These are phyloP conservation scores for Russula earlei DNA, from an alignment of 768 basidiomycete genomes.

Conservation along the genomic window DNA sequence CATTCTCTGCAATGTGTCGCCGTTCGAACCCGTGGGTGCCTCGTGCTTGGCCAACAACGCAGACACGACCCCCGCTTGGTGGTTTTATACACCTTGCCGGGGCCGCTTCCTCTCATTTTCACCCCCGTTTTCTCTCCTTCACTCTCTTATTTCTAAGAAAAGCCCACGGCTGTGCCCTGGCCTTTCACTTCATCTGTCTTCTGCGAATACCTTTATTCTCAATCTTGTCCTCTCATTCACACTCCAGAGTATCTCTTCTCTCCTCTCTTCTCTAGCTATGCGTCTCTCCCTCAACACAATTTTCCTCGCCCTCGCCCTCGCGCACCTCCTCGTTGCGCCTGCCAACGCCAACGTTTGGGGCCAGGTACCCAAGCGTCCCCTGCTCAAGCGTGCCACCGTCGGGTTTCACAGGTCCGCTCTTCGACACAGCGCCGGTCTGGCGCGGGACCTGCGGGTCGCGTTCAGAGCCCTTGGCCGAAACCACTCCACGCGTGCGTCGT, in stretches of 20 bases:
- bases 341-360: constrained; percentile 25
- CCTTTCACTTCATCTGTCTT: constrained; percentile 18
- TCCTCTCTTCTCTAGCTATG: background rate
- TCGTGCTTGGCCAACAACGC: constrained; percentile 1
- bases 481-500: background rate
- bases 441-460: constrained; percentile 59
- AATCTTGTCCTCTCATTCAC: background rate
- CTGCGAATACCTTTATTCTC: constrained; percentile 1
- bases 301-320: constrained; percentile 25
- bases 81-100: constrained; percentile 1
- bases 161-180: constrained; percentile 19
- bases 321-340: constrained; percentile 25
- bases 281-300: constrained; percentile 24
- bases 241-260: background rate
- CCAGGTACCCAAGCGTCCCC: constrained; percentile 21
- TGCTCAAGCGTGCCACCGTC: constrained; percentile 36
- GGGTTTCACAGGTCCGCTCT: constrained; percentile 46
- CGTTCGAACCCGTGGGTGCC: background rate
- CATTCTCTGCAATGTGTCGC: background rate
- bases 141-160: background rate
- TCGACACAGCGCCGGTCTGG: constrained; percentile 50
- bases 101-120: background rate
- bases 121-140: constrained; percentile 1
- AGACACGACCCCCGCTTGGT: constrained; percentile 1
- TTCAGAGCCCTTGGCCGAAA: constrained; percentile 44